A percentile compares a stretch with the other conserved stretches of the same genome.
Conservation (phyloP, 129 eudicot species). For the Deinandra increscens region DNA sequence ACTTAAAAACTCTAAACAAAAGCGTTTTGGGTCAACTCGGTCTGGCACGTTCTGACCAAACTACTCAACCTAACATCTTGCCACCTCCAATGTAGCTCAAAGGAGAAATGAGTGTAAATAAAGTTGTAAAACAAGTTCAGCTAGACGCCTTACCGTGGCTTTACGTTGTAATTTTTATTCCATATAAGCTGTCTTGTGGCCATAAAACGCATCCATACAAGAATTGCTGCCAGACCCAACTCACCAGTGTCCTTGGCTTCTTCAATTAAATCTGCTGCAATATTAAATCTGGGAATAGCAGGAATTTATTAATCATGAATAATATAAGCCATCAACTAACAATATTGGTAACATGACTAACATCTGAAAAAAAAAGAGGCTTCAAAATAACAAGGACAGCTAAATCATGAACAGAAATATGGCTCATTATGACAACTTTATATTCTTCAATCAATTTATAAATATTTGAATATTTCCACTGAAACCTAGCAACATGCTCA, state of each 20-base stretch:
- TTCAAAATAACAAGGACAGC: background rate
- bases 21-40: background rate
- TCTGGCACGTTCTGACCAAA: background rate
- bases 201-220: slow-evolving; percentile 99
- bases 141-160: slow-evolving; percentile 70
- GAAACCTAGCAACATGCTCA: background rate
- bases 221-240: slow-evolving; percentile 84
- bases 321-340: slow-evolving; percentile 14
- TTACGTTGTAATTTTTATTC: slow-evolving; percentile 98
- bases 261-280: slow-evolving; percentile 88
- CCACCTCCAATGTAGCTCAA: slow-evolving; percentile 7
- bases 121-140: slow-evolving; percentile 9
- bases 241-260: slow-evolving; percentile 77
- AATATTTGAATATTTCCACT: background rate
- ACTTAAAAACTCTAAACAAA: background rate
- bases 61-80: background rate
- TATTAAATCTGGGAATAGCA: slow-evolving; percentile 69
- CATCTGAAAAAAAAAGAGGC: slow-evolving; percentile 7
- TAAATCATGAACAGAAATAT: slow-evolving; percentile 17
- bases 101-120: slow-evolving; percentile 12
- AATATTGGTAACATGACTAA: background rate
- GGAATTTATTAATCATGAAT: slow-evolving; percentile 5
- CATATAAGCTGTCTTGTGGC: slow-evolving; percentile 96
- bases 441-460: background rate
- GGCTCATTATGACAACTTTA: background rate